Base-by-base conservation (phyloP, 371 early-diverging fungal genomes). In the Cladochytrium tenue region DNA sequence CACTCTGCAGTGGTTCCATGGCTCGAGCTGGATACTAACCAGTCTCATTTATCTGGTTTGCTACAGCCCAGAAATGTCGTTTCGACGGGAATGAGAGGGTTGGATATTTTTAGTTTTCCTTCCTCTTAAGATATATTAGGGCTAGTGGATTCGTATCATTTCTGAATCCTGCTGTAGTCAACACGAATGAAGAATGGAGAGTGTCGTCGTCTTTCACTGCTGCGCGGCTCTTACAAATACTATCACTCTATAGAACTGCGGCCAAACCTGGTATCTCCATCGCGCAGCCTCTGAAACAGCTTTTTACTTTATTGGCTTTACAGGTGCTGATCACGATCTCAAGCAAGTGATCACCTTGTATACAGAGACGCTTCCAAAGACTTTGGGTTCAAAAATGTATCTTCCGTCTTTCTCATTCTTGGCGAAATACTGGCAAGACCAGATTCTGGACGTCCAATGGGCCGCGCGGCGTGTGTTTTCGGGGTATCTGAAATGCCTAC, bases 401-500 rank as follows among this genome's bases (percentile, higher is more conserved):
- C 78, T 76, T 5, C 89, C 95, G 0, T 92, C 92, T 0, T 76
- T 94, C 20, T 84, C 92, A 0, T 85, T 85, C 57, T 68, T 93
- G 17, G 88, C 90, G 28, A 91, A 90, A 73, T 92, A 90, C 53
- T 93, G 93, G 92, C 92, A 91, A 66, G 95, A 94, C 71, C 83
- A 91, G 5, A 82, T 87, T 61, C 82, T 68, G 20, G 87, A 88
- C 52, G 67, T 88, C 2, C 82, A 82, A 58, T 61, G 68, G 0
- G 78, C 84, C 2, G 75, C 87, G 2, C 60, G 85, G 10, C 61
- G 58, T n/a, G 26, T 85, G 7, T 79, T 84, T 61, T 68, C 76
- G 23, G 65, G 78, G 0, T 61, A 88, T 0, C 78, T 90, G 63
- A 72, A 72, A 25, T 80, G 75, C 25, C 67, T 89, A 66, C 68